phyloP scores from a whole-genome alignment of 169 alveolate species.

The Toxoplasma gondii region DNA sequence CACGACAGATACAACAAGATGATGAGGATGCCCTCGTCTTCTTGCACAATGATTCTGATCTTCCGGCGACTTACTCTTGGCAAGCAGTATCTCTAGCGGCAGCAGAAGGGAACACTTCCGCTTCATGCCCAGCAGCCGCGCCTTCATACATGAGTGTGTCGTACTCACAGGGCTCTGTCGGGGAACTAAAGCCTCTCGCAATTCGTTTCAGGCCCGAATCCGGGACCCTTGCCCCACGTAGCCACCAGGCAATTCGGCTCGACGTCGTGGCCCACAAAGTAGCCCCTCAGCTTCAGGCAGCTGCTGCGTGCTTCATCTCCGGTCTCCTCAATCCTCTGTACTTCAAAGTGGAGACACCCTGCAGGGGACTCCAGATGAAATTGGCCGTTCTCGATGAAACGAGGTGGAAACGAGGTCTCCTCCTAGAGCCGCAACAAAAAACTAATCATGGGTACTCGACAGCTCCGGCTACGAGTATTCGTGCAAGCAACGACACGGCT shows the following conservation, averaged over 20 bases:
- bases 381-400: background rate
- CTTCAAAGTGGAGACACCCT: background rate
- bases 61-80: conserved; percentile 28
- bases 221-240: background rate
- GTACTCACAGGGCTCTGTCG: too few species aligned
- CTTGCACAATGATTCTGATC: background rate
- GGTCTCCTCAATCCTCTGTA: conserved; percentile 34
- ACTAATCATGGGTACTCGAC: background rate
- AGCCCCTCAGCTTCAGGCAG: background rate
- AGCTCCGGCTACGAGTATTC: background rate
- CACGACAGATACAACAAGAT: background rate
- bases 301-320: background rate
- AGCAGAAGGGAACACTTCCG: conserved; percentile 7
- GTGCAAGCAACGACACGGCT: background rate
- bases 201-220: conserved; percentile 1
- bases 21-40: background rate
- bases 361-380: conserved; percentile 18
- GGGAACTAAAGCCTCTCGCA: background rate
- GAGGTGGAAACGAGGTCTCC: background rate
- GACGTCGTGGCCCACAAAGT: background rate
- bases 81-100: background rate
- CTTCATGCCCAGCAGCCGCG: background rate
- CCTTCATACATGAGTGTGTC: background rate
- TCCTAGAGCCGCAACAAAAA: background rate
- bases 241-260: background rate